Evolutionary conservation across 2,329 filamentous ascomycete genomes (phyloP), one percentile per base, ranked within the genome.

Genomic region (Microdochium paspali): DNA sequence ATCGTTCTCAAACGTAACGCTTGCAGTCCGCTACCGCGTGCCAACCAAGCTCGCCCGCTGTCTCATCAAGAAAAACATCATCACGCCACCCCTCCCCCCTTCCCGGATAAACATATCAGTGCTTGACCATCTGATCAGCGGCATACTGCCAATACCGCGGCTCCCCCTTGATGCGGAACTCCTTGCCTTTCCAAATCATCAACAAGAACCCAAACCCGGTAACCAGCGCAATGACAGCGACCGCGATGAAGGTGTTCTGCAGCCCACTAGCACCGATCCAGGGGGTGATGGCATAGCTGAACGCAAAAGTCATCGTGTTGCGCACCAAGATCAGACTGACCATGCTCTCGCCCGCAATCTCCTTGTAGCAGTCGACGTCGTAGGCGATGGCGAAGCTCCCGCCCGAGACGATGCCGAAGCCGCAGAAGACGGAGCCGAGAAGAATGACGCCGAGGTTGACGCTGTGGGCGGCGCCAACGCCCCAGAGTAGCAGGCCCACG

Each of bases 401-500:
- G 13, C 66, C 68, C n/a, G 68, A 52, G 4, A 65, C 64, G 44
- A 63, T 64, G 15, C 65, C 65, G 46, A 65, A 59, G 2, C 64
- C 65, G 4, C 71, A 60, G 31, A 68, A 61, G 21, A 66, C 68
- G 56, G 70, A 64, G 0, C 64, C 67, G 44, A 69, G 55, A 4
- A 68, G 58, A 21, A 66, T 59, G 7, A 66, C 69, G 31, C 66
- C 62, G 65, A 66, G 73, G 45, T 71, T 68, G 4, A 70, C 53
- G 3, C 56, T 45, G 46, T 67, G 56, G 40, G 65, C 64, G 2
- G 70, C 68, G 4, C 72, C 72, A 1, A 75, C 69, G 28, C 73
- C 73, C 71, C 71, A 75, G 3, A 72, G 52, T 44, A 75, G 65
- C 18, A 75, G 59, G 1, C 67, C 68, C 21, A 58, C 61, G 1